Evolutionary conservation across 2,329 filamentous ascomycete species (phyloP).

Genomic region (Pseudogymnoascus sp.): DNA sequence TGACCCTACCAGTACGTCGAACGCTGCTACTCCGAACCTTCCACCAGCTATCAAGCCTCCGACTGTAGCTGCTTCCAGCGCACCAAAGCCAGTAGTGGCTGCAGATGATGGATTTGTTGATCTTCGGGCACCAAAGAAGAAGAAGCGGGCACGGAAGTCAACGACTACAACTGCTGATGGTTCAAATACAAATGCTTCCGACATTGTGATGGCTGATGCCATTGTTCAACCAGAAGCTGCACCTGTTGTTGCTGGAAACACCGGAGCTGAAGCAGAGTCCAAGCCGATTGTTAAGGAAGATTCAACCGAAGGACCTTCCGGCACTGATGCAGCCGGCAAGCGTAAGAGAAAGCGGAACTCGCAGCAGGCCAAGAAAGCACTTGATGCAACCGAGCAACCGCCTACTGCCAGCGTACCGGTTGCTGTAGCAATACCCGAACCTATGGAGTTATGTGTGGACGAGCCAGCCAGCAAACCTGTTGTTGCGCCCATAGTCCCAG

Average conservation of each 20-base stretch:
- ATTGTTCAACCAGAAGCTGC: not conserved
- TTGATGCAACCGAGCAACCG: not conserved
- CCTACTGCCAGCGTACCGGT: not conserved
- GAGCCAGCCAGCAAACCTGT: not conserved
- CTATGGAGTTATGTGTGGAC: not conserved
- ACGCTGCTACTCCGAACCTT: not conserved
- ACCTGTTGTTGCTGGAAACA: not conserved
- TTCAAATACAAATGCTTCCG: not conserved
- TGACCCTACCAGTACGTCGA: not conserved
- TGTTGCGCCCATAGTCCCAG: not conserved
- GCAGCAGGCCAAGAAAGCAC: not conserved
- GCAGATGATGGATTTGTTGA: not conserved
- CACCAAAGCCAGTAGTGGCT: not conserved
- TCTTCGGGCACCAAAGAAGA: conserved; percentile 6
- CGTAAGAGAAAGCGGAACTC: conserved; percentile 1
- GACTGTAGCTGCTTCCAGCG: not conserved
- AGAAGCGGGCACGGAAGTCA: conserved; percentile 6
- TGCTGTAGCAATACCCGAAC: not conserved
- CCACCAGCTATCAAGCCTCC: not conserved
- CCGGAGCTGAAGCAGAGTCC: not conserved
- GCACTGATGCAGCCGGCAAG: not conserved
- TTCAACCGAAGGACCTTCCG: not conserved
- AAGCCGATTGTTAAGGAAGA: not conserved
- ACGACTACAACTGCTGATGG: not conserved
- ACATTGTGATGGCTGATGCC: not conserved